Evolutionary conservation across 805 yeast species (phyloP).

Genomic region (Candida jianshihensis): DNA sequence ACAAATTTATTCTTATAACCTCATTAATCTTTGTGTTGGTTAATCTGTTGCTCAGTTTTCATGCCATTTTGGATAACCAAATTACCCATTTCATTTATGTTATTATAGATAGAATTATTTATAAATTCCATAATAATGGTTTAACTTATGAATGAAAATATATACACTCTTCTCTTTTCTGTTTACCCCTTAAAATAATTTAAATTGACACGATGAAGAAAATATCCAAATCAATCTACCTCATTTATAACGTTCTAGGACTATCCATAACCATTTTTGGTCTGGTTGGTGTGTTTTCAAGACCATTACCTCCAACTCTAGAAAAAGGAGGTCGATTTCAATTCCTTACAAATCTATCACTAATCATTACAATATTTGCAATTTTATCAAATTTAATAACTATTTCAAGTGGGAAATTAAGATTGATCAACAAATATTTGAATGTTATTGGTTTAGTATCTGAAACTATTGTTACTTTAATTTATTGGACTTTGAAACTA

Average conservation of each 20-base stretch:
- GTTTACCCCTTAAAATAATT: neutral
- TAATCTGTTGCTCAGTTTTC: no score
- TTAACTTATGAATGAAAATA: no score
- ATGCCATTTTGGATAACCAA: no score
- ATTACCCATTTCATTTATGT: no score
- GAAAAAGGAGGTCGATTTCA: constrained; percentile 61
- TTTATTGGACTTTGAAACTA: constrained; percentile 65
- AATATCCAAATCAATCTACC: neutral
- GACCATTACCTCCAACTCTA: constrained; percentile 41
- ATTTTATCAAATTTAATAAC: constrained; percentile 31
- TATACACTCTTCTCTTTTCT: no score
- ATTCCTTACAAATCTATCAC: constrained; percentile 63
- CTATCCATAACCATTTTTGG: constrained; percentile 1
- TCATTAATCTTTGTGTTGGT: no score
- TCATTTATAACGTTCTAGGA: constrained; percentile 3
- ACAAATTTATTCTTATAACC: no score
- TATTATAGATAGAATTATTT: no score
- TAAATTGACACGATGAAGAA: neutral
- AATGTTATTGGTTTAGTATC: constrained; percentile 49
- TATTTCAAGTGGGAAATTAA: constrained; percentile 24
- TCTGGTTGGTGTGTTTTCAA: neutral
- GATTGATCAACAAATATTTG: constrained; percentile 5
- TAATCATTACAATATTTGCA: constrained; percentile 37
- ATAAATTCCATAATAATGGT: no score
- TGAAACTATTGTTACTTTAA: constrained; percentile 53